Evolutionary conservation across 2,329 filamentous ascomycete genomes (phyloP).

Genomic region (Calonectria pseudoreteaudii): DNA sequence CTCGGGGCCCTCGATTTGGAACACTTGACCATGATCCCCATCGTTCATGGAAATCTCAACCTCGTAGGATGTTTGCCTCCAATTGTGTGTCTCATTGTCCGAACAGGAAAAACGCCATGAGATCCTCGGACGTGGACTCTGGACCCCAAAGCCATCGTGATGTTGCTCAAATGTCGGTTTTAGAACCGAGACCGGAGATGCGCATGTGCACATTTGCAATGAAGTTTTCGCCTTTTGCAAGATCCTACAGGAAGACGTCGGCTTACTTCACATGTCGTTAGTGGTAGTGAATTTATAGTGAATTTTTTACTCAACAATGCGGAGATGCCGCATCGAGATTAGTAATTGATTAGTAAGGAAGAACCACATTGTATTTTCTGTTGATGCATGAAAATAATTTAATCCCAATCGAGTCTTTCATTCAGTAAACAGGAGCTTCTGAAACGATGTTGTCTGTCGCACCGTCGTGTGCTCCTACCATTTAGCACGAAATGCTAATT

Average conservation of each 20-base stretch:
- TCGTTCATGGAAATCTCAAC: background rate
- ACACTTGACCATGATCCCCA: background rate
- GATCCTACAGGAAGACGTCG: background rate
- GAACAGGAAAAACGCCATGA: background rate
- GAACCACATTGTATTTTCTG: background rate
- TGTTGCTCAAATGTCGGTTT: background rate
- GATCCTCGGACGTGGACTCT: background rate
- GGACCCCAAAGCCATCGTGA: background rate
- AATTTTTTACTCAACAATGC: background rate
- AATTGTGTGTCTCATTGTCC: background rate
- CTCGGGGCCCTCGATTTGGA: background rate
- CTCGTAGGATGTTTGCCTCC: background rate
- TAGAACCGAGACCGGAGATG: background rate
- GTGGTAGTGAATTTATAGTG: background rate
- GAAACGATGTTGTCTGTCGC: too few species aligned
- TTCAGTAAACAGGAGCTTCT: too few species aligned
- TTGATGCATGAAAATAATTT: background rate
- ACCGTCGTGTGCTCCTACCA: too few species aligned
- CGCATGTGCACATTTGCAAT: background rate
- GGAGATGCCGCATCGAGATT: background rate
- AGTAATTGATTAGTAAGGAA: background rate
- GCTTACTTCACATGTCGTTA: background rate
- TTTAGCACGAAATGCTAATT: too few species aligned
- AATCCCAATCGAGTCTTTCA: too few species aligned
- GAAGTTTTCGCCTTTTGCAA: background rate